Base-by-base conservation (phyloP, 441 rosid species). In the Breynia disticha region DNA sequence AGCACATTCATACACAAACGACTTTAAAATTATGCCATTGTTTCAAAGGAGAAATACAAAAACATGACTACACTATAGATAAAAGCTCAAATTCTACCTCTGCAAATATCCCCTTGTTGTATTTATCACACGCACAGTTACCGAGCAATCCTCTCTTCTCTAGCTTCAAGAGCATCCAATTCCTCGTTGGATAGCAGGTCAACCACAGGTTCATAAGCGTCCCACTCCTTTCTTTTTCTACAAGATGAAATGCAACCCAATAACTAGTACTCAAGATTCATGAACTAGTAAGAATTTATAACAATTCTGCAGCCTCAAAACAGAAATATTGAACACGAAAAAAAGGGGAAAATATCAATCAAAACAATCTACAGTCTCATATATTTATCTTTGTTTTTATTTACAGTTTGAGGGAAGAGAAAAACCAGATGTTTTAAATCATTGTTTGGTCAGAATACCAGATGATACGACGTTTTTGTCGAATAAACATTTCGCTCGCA, bases 151-250 rank as follows among this genome's bases (percentile, higher is more conserved):
- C 70, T 77, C 63, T 79, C 89, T 67, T 81, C 96, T 67, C 82
- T 80, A 52, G 90, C 87, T 80, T 87, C 96, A 59, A 87, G 90
- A 2, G 83, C 87, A 72, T 82, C 87, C 45, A 85, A 75, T 64
- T 90, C 93, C 64, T 90, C 95, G 14, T 72, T 83, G 22, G 98
- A 85, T 62, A 85, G 70, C 50, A 83, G 66, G 62, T 91, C 89
- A 16, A 87, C 84, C 51, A 74, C 57, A 18, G 98, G 98, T 52
- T 80, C 95, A 53, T 78, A 85, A 43, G 76, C 59, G 48, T 87
- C 93, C 87, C 95, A 85, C 49, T 90, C 98, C 71, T 90, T 90
- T 66, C 95, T 72, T 73, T 87, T 90, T 82, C 96, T 91, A 11
- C 44, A 41, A 51, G n/a, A 48, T 19, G 17, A 38, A 48, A 54